Percentiles rank a stretch among this genome's conserved stretches.
Conservation (phyloP, 208 protist genomes). For the Leishmania guyanensis region DNA sequence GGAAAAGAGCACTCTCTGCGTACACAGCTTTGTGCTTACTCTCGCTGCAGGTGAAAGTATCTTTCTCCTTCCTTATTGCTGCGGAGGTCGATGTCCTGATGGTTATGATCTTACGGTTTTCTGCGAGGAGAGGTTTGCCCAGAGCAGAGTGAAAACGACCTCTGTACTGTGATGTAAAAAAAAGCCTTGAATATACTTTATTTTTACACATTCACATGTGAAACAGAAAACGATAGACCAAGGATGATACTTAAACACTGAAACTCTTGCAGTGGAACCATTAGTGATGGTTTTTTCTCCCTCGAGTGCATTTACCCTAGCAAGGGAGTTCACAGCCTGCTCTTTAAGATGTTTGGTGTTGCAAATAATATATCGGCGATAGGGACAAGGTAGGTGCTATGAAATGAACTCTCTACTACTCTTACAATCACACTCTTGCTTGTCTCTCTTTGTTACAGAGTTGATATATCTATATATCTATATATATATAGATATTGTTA, state of each 20-base stretch:
- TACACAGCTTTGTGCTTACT: constrained; percentile 25
- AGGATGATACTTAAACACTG: not conserved
- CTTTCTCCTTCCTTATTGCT: constrained; percentile 34
- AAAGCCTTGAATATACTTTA: not conserved
- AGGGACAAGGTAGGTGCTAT: not conserved
- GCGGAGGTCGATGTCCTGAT: constrained; percentile 11
- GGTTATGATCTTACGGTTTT: constrained; percentile 27
- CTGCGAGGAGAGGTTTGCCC: constrained; percentile 1
- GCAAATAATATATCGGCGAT: not conserved
- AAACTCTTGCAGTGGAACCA: not conserved
- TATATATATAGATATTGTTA: not conserved
- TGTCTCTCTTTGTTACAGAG: not conserved
- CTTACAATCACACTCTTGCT: not conserved
- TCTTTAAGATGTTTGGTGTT: not conserved
- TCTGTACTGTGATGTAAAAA: constrained; percentile 27
- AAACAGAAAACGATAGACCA: not conserved
- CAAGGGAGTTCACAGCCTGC: not conserved
- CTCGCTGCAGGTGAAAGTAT: constrained; percentile 13
- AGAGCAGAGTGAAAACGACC: constrained; percentile 6
- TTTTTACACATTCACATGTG: not conserved
- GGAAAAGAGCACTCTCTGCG: constrained; percentile 21
- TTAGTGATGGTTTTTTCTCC: not conserved
- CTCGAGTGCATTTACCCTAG: not conserved
- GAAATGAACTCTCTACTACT: not conserved
- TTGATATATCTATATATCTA: no score